Evolutionary conservation across 176 grass and related monocot species (phyloP), one percentile per base, ranked within the genome.

Genomic region (Oryza meyeriana): DNA sequence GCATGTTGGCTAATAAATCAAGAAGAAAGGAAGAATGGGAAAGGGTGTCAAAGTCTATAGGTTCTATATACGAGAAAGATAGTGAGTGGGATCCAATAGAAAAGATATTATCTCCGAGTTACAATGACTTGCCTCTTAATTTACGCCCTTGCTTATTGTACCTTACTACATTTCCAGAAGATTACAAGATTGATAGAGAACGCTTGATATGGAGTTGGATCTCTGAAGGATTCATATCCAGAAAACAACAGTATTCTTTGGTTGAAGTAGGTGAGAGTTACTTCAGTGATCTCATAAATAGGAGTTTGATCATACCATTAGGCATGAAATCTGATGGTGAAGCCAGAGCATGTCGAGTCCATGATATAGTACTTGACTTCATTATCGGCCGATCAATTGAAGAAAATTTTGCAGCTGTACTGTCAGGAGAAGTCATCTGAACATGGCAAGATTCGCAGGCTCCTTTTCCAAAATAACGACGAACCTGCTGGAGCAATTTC

Each of bases 331-430:
- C 28, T 65, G 39, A 36, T 78, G 33, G 13, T 20, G 4, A 57
- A 68, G 30, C 2, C 5, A 27, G 24, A 1, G 12, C 4, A 24
- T 71, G 64, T 48, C 79, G 27, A 71, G 79, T 81, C 40, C 62
- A 81, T 48, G 36, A 69, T 27, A 81, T 81, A 44, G 68, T 81
- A n/a, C 65, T 81, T 14, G 9, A 32, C 14, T 55, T 81, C n/a
- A 71, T 81, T 11, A 7, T 52, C 64, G 58, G 65, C 10, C 33
- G 44, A 18, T 71, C 65, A 68, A 38, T 0, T 71, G 6, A 81
- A 58, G 65, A 81, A 30, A 81, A 58, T 27, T 55, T 81, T 69
- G 22, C 47, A 12, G 14, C 41, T 22, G 8, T 68, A 5, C 16
- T 64, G 31, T 33, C 26, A 74, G 42, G 6, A 44, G 10, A 22